These are phyloP conservation scores for Sanghuangporus baumii DNA, from an alignment of 1,284 basidiomycete species.

Conservation along the genomic window DNA sequence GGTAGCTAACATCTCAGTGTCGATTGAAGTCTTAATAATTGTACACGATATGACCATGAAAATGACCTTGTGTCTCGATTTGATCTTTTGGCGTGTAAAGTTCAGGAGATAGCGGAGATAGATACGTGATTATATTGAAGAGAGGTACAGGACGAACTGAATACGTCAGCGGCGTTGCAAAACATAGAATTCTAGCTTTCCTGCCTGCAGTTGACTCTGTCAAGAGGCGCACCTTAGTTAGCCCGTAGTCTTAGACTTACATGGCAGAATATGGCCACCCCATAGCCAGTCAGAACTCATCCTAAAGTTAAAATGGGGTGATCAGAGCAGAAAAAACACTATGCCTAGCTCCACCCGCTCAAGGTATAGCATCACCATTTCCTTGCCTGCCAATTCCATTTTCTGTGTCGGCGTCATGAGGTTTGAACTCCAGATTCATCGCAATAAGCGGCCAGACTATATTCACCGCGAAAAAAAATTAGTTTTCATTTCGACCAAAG, in stretches of 20 bases:
- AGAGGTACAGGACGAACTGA: background rate
- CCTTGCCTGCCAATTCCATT: background rate
- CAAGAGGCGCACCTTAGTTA: background rate
- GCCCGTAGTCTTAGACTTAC: background rate
- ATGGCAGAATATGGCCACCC: background rate
- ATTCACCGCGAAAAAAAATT: background rate
- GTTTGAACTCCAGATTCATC: conserved; percentile 57
- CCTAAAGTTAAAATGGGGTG: background rate
- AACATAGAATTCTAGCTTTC: background rate
- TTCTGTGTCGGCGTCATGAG: conserved; percentile 21
- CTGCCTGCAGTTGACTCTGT: background rate
- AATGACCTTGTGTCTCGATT: background rate
- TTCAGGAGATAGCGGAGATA: conserved; percentile 1
- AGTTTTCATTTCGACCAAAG: background rate
- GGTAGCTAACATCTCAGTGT: background rate
- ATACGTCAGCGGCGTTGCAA: background rate
- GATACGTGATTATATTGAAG: background rate
- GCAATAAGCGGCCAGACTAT: conserved; percentile 68
- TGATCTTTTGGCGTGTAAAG: background rate
- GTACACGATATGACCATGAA: background rate
- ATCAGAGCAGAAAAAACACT: background rate
- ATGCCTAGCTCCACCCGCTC: background rate
- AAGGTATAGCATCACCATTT: background rate
- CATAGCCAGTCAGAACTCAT: background rate
- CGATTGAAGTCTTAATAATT: background rate